Evolutionary conservation across 371 early-diverging fungal species (phyloP), one percentile per base, ranked within the genome.

Genomic region (Choanephora cucurbitarum): DNA sequence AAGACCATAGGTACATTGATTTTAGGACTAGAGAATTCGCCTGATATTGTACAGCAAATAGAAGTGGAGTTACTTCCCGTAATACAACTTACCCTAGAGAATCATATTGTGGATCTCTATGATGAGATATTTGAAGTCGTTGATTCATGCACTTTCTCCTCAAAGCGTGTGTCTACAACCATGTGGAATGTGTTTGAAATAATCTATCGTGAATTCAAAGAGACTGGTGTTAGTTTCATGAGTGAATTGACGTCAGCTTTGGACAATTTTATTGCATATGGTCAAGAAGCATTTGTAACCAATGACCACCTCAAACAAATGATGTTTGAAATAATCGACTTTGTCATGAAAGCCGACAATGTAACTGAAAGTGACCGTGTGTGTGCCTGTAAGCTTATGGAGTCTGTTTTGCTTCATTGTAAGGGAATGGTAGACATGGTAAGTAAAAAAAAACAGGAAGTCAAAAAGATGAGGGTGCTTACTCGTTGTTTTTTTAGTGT

Each of bases 61-160:
- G 94, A 96, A 70, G 71, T 77, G 48, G 81, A 86, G 0, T 65
- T 93, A 22, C 62, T 86, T 57, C 94, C 93, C 3, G 83, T 87
- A 5, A 80, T 93, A 42, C 77, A 76, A 15, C 85, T 77, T 60
- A 88, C 92, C 0, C 72, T 96, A 18, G 80, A 91, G 49, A 84
- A 90, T 64, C 68, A 74, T 31, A 76, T 90, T 33, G 60, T 87
- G 15, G 87, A 93, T 60, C 74, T 94, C 41, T 94, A 89, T 70
- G 91, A 90, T 47, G 94, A 93, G 49, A 83, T 87, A 23, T 91
- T 93, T 64, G 96, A 93, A 64, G 82, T 95, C 51, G 84, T 95
- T 44, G 95, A 94, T 72, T 85, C 90, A 39, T 87, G 87, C 60
- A 87, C 91, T 6, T 93, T 85, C 70, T 85, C 90, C 11, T 73